Base-by-base conservation (phyloP, 108 stramenopile species). In the Nitzschia sp. region DNA sequence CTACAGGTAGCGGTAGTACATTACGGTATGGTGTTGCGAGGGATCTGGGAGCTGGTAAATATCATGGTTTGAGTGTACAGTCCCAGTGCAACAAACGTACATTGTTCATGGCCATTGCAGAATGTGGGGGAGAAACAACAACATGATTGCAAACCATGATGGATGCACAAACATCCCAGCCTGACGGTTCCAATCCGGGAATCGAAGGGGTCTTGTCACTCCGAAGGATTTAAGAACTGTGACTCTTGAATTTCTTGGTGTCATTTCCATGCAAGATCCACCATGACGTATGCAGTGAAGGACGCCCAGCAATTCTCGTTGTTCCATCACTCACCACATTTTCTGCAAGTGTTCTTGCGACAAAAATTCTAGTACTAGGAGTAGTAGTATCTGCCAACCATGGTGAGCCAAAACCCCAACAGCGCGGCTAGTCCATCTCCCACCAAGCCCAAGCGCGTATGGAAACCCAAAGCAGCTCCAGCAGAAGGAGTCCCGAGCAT, bases 381-480 rank as follows among this genome's bases (percentile, higher is more conserved):
- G n/a, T 5, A 34, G 29, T 34, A 34, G 29, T 34, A 34, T 34
- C n/a, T n/a, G n/a, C n/a, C 29, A 25, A 40, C 1, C 26, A 58
- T 58, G 57, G 57, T 58, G 9, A 58, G 34, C n/a, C 37, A 37
- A 15, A 58, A 58, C 38, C 57, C 57, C 2, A 40, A 15, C 11
- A 19, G 38, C 7, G 3, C 14, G 6, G 3, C 46, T 48, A 41
- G 15, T 41, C 9, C 57, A 12, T 58, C 57, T 2, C 57, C 57
- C 29, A 34, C 26, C n/a, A 58, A 58, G 57, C 57, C 57, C 15
- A 58, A 58, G 19, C 29, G 38, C 15, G 57, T 58, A 6, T 58
- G 57, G 57, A 58, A 58, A 41, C 57, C 57, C 57, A 58, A 58
- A 41, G 34, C 57, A 58, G 38, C 57, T 17, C 17, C 46, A 12